A percentile compares a stretch with the other conserved stretches of the same genome.
phyloP scores from a whole-genome alignment of 805 yeast species.

The Suhomyces sp. region DNA sequence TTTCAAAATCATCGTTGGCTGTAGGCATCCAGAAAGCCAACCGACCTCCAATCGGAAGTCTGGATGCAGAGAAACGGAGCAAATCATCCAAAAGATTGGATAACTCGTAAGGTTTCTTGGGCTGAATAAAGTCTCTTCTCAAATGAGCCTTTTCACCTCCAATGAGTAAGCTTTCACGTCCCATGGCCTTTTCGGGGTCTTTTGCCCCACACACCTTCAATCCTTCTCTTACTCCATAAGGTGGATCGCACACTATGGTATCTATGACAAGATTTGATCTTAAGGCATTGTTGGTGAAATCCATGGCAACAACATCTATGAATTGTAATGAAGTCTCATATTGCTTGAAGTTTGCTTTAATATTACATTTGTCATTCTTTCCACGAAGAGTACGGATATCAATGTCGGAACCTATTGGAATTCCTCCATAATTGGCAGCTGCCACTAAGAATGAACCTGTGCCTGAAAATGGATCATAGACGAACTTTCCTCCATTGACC shows the following conservation, averaged over 20 bases:
- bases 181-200: conserved; percentile 62
- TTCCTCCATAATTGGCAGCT: conserved; percentile 80
- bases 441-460: conserved; percentile 94
- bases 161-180: conserved; percentile 71
- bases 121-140: conserved; percentile 82
- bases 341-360: conserved; percentile 69
- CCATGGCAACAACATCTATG: conserved; percentile 84
- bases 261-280: conserved; percentile 64
- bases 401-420: conserved; percentile 84
- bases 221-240: conserved; percentile 96
- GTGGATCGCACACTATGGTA: conserved; percentile 92
- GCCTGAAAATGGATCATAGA: conserved; percentile 95
- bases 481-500: conserved; percentile 59
- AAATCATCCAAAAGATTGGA: conserved; percentile 77
- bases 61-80: conserved; percentile 65
- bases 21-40: conserved; percentile 98
- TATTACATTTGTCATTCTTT: conserved; percentile 50
- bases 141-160: conserved; percentile 77
- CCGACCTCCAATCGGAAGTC: conserved; percentile 74
- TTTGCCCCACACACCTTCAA: conserved; percentile 88
- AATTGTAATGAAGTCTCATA: conserved; percentile 59
- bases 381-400: conserved; percentile 81
- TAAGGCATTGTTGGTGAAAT: conserved; percentile 88
- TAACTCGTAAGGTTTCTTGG: conserved; percentile 86
- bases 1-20: conserved; percentile 78